Base-by-base conservation (phyloP, 768 basidiomycete species). In the button mushroom (Agaricus bisporus) region DNA sequence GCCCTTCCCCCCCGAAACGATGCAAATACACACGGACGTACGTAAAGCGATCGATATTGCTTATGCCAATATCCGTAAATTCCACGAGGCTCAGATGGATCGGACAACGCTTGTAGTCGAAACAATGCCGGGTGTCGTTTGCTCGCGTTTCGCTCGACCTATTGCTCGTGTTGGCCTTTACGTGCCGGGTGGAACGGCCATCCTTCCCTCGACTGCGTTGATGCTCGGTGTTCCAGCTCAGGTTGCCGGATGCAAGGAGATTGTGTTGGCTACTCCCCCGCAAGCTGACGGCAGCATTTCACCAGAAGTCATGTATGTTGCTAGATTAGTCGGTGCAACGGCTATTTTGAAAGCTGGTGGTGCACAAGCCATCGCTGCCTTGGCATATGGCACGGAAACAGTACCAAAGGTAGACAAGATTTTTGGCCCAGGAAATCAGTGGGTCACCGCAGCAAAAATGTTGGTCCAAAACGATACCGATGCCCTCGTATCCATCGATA, bases 401-500 rank as follows among this genome's bases (percentile, higher is more conserved):
- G 92, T 95, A 5, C 92, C 94, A 14, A 98, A 99, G 70, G 95
- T 98, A 22, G 97, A 99, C 77, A 99, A 99, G 74, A 94, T 99
- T 61, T 95, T 98, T 64, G 97, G 97, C 8, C 97, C 97, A 5
- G 97, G 97, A 22, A 99, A 99, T 66, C 97, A 98, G 68, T 99
- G 95, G 93, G 97, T 99, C 20, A 99, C 95, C 1, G 97, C 97
- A 1, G 97, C 95, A 48, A 99, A 99, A 74, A 98, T 99, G 97
- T 71, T 95, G 50, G 95, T 99, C 22, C 95, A 98, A 66, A 99
- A 98, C 68, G 97, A 99, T 65, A 95, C 95, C 11, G 90, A 95
- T 62, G 95, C 97, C 8, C 69, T 95, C 57, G 94, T 98, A 6
- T 89, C 91, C 14, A 99, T 98, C 62, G 97, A 99, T 69, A 98